Evolutionary conservation across 768 basidiomycete genomes (phyloP).

Genomic region (Antrodiella citrinella): DNA sequence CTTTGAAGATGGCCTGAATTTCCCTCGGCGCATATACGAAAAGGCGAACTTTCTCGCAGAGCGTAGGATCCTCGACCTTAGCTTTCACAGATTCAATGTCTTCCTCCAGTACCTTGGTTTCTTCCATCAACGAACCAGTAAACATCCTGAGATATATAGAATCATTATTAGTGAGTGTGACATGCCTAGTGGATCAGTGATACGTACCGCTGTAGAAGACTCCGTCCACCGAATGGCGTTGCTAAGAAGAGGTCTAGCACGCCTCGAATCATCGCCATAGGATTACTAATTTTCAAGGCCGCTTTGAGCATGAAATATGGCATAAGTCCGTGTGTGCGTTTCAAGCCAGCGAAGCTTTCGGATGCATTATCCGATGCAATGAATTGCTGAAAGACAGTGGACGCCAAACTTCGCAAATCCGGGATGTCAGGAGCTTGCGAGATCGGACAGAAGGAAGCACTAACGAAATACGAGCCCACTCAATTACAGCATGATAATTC

Average conservation of each 20-base stretch:
- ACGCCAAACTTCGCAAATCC: constrained; percentile 60
- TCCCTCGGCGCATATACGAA: constrained; percentile 86
- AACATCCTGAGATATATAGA: constrained; percentile 64
- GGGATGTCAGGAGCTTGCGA: constrained; percentile 7
- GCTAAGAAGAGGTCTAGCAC: constrained; percentile 94
- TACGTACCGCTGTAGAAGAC: constrained; percentile 76
- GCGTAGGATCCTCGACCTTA: constrained; percentile 80
- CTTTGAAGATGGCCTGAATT: constrained; percentile 75
- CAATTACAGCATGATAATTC: constrained; percentile 84
- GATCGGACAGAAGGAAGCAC: constrained; percentile 20
- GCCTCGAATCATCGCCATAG: constrained; percentile 89
- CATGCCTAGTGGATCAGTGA: not conserved
- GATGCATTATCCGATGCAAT: constrained; percentile 90
- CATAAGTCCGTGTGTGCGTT: constrained; percentile 93
- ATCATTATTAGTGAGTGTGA: not conserved
- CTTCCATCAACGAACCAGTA: constrained; percentile 84
- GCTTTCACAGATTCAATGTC: constrained; percentile 83
- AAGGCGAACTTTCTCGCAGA: constrained; percentile 82
- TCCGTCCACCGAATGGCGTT: constrained; percentile 91
- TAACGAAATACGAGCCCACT: constrained; percentile 97
- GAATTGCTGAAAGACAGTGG: constrained; percentile 93
- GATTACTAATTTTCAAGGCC: constrained; percentile 88
- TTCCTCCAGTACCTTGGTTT: constrained; percentile 75
- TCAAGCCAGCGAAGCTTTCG: constrained; percentile 79
- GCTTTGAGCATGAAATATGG: constrained; percentile 96